Evolutionary conservation across 2,329 filamentous ascomycete genomes (phyloP).

Genomic region (Cytospora leucostoma): DNA sequence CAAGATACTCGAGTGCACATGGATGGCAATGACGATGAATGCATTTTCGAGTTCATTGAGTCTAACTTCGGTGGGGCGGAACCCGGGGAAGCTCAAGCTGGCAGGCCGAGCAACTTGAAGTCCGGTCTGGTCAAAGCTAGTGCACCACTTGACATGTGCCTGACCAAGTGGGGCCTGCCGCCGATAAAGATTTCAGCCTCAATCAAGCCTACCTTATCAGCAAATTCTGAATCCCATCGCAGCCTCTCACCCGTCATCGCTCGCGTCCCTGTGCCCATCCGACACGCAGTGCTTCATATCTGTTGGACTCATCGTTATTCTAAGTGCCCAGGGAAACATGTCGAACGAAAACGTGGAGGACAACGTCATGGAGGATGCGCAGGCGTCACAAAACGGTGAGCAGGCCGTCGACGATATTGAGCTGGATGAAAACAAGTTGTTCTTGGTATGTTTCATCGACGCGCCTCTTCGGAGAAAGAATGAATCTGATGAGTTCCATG

Average conservation of each 20-base stretch:
- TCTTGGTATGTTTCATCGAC: conserved; percentile 21
- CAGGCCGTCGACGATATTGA: conserved; percentile 36
- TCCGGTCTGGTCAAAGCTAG: not conserved
- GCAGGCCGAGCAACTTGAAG: not conserved
- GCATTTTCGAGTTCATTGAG: conserved; percentile 3
- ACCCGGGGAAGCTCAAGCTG: not conserved
- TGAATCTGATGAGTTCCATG: conserved; percentile 14
- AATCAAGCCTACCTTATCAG: not conserved
- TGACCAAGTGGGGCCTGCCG: not conserved
- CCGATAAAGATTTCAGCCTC: not conserved
- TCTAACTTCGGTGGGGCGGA: not conserved
- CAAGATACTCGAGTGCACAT: not conserved
- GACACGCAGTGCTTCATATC: not conserved
- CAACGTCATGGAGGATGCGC: conserved; percentile 48
- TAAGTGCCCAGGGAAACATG: conserved; percentile 12
- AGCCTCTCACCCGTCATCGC: not conserved
- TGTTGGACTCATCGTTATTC: not conserved
- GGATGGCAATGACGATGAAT: not conserved
- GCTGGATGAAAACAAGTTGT: conserved; percentile 36
- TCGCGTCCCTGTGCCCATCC: not conserved
- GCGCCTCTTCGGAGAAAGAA: conserved; percentile 18
- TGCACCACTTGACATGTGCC: not conserved
- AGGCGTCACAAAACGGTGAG: conserved; percentile 41
- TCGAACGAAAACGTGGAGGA: conserved; percentile 33
- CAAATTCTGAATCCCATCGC: not conserved